Evolutionary conservation across 768 basidiomycete genomes (phyloP), one percentile per base, ranked within the genome.

Genomic region (Lentinula sp.): DNA sequence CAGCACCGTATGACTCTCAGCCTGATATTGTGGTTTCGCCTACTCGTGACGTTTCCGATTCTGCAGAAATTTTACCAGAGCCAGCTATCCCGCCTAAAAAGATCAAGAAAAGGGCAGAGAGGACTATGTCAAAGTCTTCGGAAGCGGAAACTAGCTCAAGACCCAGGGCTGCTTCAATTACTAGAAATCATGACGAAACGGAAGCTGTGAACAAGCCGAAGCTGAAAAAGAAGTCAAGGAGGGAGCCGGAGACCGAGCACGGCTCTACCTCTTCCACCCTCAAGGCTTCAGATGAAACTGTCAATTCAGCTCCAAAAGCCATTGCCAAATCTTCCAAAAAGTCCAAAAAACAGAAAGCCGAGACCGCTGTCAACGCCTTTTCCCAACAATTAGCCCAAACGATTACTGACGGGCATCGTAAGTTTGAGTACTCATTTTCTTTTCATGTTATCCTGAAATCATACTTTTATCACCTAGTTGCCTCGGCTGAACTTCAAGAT

Each of bases 51-150:
- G 13, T 20, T 49, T 9, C 28, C 48, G 20, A 49, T 49, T 2
- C 13, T n/a, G n/a, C 50, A 8, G 28, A 33, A 32, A 23, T 6
- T 35, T 13, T 13, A 51, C 8, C 32, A 46, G 41, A 46, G 15
- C 57, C 43, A 16, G n/a, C 15, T 16, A 18, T 20, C 20, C 46
- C 16, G 15, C 6, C 32, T 10, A 50, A 48, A 32, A 67, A 68
- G 61, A 69, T 67, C 61, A 69, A 68, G 62, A 67, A 63, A 41
- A 46, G 57, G 32, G 63, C 58, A 20, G 60, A 50, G 3, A 50
- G 59, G 48, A 36, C 16, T 51, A 20, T 10, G 0, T 13, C n/a
- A 10, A 20, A 51, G 23, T 32, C 50, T 51, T 20, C 6, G 20
- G 33, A 33, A 8, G 33, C 16, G 16, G 54, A 56, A 35, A 32